Evolutionary conservation across 2,329 filamentous ascomycete species (phyloP).

Genomic region (Achaetomium macrosporum): DNA sequence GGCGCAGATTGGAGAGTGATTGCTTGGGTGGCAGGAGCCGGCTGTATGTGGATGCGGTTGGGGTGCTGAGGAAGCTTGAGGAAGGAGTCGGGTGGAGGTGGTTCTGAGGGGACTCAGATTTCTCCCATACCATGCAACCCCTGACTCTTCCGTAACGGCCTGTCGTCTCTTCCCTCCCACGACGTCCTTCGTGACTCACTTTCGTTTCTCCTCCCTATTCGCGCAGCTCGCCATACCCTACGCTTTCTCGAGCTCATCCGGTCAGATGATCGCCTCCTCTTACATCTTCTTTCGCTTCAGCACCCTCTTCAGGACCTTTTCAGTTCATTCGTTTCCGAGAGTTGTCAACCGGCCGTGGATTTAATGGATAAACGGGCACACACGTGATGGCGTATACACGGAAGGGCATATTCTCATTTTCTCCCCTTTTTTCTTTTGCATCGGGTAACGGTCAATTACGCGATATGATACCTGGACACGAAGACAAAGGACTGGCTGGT

Average conservation of each 20-base stretch:
- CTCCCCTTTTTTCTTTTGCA: not conserved
- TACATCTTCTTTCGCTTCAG: not conserved
- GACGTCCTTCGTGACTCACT: not conserved
- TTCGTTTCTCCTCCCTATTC: not conserved
- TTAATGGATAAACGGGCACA: not conserved
- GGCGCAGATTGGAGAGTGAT: slow-evolving; percentile 43
- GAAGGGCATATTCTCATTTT: not conserved
- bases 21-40: slow-evolving; percentile 44
- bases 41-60: slow-evolving; percentile 48
- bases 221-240: not conserved
- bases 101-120: slow-evolving; percentile 29
- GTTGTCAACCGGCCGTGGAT: slow-evolving; percentile 7
- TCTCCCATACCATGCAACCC: not conserved
- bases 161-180: not conserved
- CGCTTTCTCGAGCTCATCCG: no score
- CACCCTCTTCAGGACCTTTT: not conserved
- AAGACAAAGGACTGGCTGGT: not conserved
- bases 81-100: slow-evolving; percentile 38
- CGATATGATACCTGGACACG: slow-evolving; percentile 1
- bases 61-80: slow-evolving; percentile 47
- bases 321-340: not conserved
- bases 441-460: not conserved
- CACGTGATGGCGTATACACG: not conserved
- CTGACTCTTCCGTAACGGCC: not conserved
- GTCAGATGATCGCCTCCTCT: no score